Evolutionary conservation across 176 grass and related monocot genomes (phyloP).

Genomic region (Hyparrhenia diplandra): DNA sequence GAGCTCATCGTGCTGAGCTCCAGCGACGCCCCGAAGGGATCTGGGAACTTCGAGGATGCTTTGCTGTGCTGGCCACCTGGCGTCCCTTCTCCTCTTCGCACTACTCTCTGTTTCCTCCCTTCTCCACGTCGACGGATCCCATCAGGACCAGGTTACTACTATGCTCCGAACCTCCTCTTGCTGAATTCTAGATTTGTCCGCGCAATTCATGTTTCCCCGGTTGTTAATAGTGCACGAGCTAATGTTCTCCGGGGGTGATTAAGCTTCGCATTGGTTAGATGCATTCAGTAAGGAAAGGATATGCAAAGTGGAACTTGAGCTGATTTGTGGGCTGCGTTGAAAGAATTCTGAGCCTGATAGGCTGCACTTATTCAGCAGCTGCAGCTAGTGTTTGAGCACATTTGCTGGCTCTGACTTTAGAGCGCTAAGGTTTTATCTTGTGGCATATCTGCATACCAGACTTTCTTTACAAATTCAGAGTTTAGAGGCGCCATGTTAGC

Average conservation of each 20-base stretch:
- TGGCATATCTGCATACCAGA: not conserved
- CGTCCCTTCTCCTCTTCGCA: not conserved
- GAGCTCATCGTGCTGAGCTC: not conserved
- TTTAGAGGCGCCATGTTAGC: not conserved
- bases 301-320: not conserved
- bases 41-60: constrained; percentile 26
- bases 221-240: not conserved
- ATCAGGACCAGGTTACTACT: constrained; percentile 38
- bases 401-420: not conserved
- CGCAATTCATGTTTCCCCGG: not conserved
- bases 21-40: not conserved
- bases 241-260: not conserved
- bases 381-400: not conserved
- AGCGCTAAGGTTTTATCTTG: not conserved
- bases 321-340: not conserved
- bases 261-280: not conserved
- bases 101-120: constrained; percentile 8
- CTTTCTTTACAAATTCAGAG: not conserved
- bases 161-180: not conserved
- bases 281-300: not conserved
- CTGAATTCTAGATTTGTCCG: constrained; percentile 4
- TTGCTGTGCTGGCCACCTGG: not conserved
- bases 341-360: not conserved
- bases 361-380: not conserved
- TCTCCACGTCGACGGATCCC: constrained; percentile 13